Conservation (phyloP, 352 stramenopile genomes). For the Globisporangium canariense region DNA sequence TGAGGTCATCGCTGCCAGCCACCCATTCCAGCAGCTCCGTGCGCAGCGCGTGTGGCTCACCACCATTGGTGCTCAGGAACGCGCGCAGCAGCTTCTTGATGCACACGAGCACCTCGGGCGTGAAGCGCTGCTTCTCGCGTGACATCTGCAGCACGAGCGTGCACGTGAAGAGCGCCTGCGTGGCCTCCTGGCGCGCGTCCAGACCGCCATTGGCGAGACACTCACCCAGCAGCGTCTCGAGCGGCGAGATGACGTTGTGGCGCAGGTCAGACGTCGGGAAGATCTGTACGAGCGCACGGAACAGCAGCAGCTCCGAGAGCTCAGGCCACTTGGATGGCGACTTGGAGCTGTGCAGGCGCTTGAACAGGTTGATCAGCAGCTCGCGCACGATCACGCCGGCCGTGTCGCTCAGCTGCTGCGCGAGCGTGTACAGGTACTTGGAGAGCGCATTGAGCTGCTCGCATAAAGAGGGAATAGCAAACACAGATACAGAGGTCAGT, state of each 20-base stretch:
- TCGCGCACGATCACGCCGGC: constrained; percentile 87
- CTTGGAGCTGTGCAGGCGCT: constrained; percentile 83
- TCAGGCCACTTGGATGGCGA: constrained; percentile 82
- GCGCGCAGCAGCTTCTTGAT: constrained; percentile 49
- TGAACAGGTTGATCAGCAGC: constrained; percentile 88
- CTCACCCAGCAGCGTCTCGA: constrained; percentile 90
- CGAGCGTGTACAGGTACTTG: constrained; percentile 85
- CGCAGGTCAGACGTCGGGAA: constrained; percentile 94
- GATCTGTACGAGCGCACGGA: constrained; percentile 85
- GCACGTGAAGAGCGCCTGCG: constrained; percentile 75
- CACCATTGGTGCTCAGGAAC: constrained; percentile 27
- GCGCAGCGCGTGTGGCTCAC: constrained; percentile 41
- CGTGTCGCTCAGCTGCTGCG: constrained; percentile 89
- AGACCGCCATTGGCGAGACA: constrained; percentile 80
- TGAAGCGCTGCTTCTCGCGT: constrained; percentile 87
- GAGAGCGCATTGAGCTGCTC: constrained; percentile 76
- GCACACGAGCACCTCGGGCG: constrained; percentile 78
- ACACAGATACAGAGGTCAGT: neutral
- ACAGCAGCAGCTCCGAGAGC: constrained; percentile 87
- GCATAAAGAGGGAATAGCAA: neutral
- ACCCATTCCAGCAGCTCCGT: constrained; percentile 47
- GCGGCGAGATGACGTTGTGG: constrained; percentile 93
- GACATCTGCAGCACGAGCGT: constrained; percentile 71
- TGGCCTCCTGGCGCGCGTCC: constrained; percentile 67
- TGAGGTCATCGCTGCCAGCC: constrained; percentile 10